These are phyloP conservation scores for Brassica rapa DNA, from an alignment of 345 rosid genomes.

Conservation along the genomic window DNA sequence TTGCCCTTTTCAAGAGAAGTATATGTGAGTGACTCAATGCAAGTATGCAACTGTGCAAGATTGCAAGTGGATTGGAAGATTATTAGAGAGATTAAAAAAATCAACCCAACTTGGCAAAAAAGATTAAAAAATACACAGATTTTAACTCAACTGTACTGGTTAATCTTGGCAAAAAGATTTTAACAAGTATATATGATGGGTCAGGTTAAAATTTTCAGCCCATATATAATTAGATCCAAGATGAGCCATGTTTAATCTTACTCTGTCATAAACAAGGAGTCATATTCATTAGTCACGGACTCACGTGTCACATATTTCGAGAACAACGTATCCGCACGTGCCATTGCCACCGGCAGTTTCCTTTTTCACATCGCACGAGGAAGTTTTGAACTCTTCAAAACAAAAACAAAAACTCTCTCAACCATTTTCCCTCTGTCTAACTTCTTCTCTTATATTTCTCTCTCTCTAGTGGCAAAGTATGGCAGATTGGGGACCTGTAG, in stretches of 20 bases:
- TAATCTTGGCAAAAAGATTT: no score
- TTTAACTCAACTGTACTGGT: neutral
- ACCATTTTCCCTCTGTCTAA: constrained; percentile 1
- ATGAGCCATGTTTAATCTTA: neutral
- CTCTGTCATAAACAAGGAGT: neutral
- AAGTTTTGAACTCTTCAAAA: constrained; percentile 15
- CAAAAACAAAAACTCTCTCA: neutral
- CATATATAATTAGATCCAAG: neutral
- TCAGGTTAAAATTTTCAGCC: neutral
- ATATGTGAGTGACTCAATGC: no score
- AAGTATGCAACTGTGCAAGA: neutral
- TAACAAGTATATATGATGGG: neutral
- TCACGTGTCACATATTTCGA: constrained; percentile 37
- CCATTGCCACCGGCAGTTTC: constrained; percentile 33
- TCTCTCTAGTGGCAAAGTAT: constrained; percentile 24
- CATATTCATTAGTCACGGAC: neutral
- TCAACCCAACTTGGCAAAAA: neutral
- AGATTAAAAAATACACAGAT: neutral
- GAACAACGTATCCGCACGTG: constrained; percentile 38
- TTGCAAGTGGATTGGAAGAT: neutral
- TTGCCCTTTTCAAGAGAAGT: neutral
- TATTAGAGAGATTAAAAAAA: neutral
- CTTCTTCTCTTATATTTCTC: neutral
- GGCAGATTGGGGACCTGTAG: constrained; percentile 98
- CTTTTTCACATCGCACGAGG: constrained; percentile 30